A percentile compares a stretch with the other conserved stretches of the same genome.
Evolutionary conservation across 2,329 filamentous ascomycete species (phyloP).

Genomic region (Sarocladiaceae sp.): DNA sequence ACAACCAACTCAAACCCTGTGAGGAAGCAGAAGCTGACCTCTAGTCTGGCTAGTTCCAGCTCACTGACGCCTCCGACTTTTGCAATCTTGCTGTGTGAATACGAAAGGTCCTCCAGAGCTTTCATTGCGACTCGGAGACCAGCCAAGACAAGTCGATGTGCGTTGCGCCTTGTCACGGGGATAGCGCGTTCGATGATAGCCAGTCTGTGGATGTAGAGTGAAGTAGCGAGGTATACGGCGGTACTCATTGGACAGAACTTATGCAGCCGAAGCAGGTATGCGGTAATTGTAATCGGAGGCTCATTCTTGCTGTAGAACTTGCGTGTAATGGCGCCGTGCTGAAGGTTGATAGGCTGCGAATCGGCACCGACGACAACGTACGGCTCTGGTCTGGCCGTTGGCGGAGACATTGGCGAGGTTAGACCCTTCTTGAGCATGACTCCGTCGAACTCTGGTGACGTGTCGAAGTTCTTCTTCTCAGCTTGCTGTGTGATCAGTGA

Average conservation of each 20-base stretch:
- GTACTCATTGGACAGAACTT: constrained; percentile 91
- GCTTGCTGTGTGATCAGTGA: constrained; percentile 23
- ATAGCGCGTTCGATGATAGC: constrained; percentile 74
- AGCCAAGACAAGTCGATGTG: constrained; percentile 80
- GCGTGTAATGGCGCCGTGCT: constrained; percentile 80
- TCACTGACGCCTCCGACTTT: constrained; percentile 86
- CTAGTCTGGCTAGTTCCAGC: constrained; percentile 74
- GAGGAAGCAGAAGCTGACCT: constrained; percentile 85
- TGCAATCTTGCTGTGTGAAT: constrained; percentile 78
- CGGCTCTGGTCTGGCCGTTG: constrained; percentile 31
- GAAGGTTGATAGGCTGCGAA: constrained; percentile 68
- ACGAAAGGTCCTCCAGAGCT: constrained; percentile 86
- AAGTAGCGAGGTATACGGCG: constrained; percentile 86
- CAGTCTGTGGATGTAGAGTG: constrained; percentile 80
- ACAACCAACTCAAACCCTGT: constrained; percentile 77
- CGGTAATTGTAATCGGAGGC: constrained; percentile 75
- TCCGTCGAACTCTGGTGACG: constrained; percentile 44
- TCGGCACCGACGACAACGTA: constrained; percentile 64
- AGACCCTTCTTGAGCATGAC: constrained; percentile 43
- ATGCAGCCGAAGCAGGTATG: constrained; percentile 84
- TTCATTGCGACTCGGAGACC: constrained; percentile 88
- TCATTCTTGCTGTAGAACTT: constrained; percentile 91
- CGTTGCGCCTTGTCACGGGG: constrained; percentile 76
- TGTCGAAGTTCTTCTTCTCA: constrained; percentile 6
- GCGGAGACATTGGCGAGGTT: constrained; percentile 20